These are phyloP conservation scores for Colletotrichum eremochloae DNA, from an alignment of 2,329 filamentous ascomycete genomes.

Conservation along the genomic window DNA sequence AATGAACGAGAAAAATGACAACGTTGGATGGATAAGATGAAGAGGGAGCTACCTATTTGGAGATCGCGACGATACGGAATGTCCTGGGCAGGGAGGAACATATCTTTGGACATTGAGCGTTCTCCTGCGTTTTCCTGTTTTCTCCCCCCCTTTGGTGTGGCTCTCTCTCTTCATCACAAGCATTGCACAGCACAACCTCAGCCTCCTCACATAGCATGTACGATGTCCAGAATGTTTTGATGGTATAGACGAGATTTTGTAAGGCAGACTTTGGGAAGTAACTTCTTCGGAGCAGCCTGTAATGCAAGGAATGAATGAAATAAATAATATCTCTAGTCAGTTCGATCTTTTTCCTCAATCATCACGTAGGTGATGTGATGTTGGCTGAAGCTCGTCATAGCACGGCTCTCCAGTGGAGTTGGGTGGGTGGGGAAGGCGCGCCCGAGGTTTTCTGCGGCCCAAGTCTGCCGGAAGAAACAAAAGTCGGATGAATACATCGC, in stretches of 20 bases:
- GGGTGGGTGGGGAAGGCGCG: too few species aligned
- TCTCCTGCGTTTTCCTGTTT: slow-evolving; percentile 22
- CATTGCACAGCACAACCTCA: background rate
- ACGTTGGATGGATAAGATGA: background rate
- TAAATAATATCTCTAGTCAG: background rate
- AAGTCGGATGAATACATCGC: slow-evolving; percentile 23
- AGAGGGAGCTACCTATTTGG: background rate
- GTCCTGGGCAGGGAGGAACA: background rate
- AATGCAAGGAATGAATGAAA: slow-evolving; percentile 19
- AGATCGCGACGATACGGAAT: slow-evolving; percentile 3
- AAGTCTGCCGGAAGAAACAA: background rate
- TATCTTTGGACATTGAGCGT: slow-evolving; percentile 35
- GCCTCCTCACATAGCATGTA: slow-evolving; percentile 33
- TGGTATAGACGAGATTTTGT: slow-evolving; percentile 30
- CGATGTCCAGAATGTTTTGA: slow-evolving; percentile 33
- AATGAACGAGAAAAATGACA: slow-evolving; percentile 6
- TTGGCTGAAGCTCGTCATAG: background rate
- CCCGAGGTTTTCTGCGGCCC: background rate
- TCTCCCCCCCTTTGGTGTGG: background rate
- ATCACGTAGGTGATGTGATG: background rate
- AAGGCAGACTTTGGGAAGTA: background rate
- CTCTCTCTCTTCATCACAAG: background rate
- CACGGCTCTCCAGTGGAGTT: background rate
- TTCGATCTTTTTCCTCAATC: too few species aligned
- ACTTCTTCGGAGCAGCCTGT: slow-evolving; percentile 2